Evolutionary conservation across 2,329 filamentous ascomycete genomes (phyloP).

Genomic region (Venturia oleaginea): DNA sequence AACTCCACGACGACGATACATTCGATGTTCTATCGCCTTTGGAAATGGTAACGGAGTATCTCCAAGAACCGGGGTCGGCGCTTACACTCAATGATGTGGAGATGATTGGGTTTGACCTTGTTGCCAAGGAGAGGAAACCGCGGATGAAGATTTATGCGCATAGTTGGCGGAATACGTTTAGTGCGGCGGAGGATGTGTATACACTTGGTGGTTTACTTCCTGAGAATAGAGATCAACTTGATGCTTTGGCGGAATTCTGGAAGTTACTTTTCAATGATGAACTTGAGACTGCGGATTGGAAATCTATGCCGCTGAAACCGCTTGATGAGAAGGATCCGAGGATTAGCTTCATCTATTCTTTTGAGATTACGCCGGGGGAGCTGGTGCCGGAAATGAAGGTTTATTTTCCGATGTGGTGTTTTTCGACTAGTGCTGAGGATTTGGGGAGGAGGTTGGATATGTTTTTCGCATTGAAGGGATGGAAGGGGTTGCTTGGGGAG

Average conservation of each 20-base stretch:
- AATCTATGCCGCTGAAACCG: not conserved
- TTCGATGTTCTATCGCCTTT: not conserved
- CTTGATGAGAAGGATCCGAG: not conserved
- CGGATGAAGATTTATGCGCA: not conserved
- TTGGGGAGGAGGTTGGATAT: not conserved
- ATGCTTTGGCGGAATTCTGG: not conserved
- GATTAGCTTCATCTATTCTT: not conserved
- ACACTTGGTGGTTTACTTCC: not conserved
- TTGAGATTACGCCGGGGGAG: not conserved
- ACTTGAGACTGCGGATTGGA: not conserved
- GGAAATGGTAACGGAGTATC: not conserved
- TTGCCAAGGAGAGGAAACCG: not conserved
- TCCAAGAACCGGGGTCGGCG: not conserved
- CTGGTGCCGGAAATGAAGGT: not conserved
- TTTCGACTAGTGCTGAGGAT: not conserved
- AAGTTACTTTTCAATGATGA: not conserved
- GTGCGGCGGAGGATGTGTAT: not conserved
- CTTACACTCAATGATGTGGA: not conserved
- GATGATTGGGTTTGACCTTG: not conserved
- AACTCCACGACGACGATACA: not conserved
- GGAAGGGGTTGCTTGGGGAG: not conserved
- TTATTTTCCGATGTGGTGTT: constrained; percentile 4
- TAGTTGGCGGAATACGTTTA: not conserved
- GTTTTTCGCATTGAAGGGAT: not conserved
- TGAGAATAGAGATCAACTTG: not conserved